Conservation (phyloP, 306 rosid species). For the Malus asiatica region DNA sequence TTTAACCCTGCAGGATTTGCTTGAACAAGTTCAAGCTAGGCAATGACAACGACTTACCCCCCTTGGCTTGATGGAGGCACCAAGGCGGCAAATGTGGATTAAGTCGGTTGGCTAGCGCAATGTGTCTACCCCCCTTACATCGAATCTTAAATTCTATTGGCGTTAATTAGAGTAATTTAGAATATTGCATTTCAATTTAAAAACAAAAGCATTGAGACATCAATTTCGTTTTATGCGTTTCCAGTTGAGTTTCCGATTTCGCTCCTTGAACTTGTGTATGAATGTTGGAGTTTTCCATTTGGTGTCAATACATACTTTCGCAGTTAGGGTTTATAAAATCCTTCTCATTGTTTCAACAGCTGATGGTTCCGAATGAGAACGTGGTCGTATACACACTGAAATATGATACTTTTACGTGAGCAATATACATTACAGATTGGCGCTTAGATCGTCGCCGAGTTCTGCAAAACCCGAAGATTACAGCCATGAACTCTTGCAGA, state of each 20-base stretch:
- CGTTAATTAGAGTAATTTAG: no score
- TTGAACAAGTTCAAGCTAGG: conserved; percentile 7
- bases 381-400: not conserved
- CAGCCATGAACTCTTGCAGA: not conserved
- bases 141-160: no score
- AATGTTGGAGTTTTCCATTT: not conserved
- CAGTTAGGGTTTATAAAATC: not conserved
- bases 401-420: not conserved
- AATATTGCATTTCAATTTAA: no score
- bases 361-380: not conserved
- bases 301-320: not conserved
- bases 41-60: conserved; percentile 16
- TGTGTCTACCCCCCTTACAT: not conserved
- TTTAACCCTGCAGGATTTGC: conserved; percentile 15
- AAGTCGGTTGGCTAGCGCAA: not conserved
- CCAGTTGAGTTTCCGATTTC: no score
- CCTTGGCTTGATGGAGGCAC: not conserved
- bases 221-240: not conserved
- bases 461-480: not conserved
- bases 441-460: not conserved
- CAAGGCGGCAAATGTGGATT: no score
- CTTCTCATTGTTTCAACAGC: not conserved
- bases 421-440: not conserved
- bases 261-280: not conserved
- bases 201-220: not conserved